phyloP scores from a whole-genome alignment of 2,329 filamentous ascomycete genomes.

The Periconia digitata region DNA sequence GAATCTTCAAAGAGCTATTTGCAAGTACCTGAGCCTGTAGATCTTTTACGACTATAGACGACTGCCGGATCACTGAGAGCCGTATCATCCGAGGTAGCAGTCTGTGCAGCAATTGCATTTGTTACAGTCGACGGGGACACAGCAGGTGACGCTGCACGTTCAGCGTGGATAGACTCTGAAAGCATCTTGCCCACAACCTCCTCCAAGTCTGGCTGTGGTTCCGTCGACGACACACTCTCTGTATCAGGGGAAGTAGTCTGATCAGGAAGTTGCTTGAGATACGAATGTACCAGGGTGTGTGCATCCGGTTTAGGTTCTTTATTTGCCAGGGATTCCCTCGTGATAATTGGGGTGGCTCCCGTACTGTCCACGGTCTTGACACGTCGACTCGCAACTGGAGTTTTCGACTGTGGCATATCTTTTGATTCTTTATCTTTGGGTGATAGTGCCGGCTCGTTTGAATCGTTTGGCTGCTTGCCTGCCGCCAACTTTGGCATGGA shows the following conservation, averaged over 20 bases:
- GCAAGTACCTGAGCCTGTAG: not conserved
- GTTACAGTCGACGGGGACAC: conserved; percentile 17
- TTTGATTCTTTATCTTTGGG: not conserved
- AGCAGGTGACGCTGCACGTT: not conserved
- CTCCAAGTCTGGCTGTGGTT: not conserved
- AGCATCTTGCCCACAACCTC: not conserved
- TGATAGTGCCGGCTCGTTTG: not conserved
- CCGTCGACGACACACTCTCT: not conserved
- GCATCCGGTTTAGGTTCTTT: conserved; percentile 1
- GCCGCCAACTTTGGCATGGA: not conserved
- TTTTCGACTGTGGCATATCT: conserved; percentile 8
- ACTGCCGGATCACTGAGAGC: conserved; percentile 16
- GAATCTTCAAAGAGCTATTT: too few relatives aligned
- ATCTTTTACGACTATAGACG: conserved; percentile 16
- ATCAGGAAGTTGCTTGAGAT: conserved; percentile 2
- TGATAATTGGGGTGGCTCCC: conserved; percentile 20
- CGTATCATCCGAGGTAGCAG: conserved; percentile 5
- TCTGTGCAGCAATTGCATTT: too few relatives aligned
- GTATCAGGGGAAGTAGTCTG: not conserved
- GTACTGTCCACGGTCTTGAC: conserved; percentile 25
- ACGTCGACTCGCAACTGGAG: conserved; percentile 11
- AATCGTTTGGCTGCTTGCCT: not conserved
- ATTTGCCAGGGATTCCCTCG: not conserved
- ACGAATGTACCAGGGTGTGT: conserved; percentile 5
- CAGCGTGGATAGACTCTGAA: not conserved